Percentiles rank a stretch among this genome's conserved stretches.
phyloP scores from a whole-genome alignment of 1,284 basidiomycete genomes.

The Amylostereum areolatum region DNA sequence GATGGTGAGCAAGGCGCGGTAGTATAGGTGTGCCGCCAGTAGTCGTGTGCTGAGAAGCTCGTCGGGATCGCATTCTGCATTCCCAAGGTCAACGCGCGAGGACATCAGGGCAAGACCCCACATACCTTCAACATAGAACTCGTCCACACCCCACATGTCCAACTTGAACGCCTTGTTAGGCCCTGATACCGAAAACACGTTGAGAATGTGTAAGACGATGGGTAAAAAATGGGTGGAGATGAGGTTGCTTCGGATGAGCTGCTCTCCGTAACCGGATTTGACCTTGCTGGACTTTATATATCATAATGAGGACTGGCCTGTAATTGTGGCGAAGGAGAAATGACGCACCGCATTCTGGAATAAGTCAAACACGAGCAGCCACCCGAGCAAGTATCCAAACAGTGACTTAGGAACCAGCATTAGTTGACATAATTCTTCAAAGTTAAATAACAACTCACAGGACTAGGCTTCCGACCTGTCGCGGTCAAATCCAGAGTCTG shows the following conservation, averaged over 20 bases:
- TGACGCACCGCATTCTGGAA: slow-evolving; percentile 78
- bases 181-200: slow-evolving; percentile 54
- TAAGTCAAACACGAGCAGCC: slow-evolving; percentile 87
- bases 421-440: slow-evolving; percentile 25
- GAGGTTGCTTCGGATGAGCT: slow-evolving; percentile 69
- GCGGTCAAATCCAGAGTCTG: slow-evolving; percentile 34
- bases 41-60: slow-evolving; percentile 55
- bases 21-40: slow-evolving; percentile 86
- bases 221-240: slow-evolving; percentile 70
- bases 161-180: slow-evolving; percentile 66
- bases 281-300: slow-evolving; percentile 71
- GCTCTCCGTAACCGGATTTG: slow-evolving; percentile 77
- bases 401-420: slow-evolving; percentile 12
- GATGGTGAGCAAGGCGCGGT: slow-evolving; percentile 74
- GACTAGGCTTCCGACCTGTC: not conserved
- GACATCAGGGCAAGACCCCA: not conserved
- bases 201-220: slow-evolving; percentile 55
- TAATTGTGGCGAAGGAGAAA: not conserved
- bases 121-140: slow-evolving; percentile 80
- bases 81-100: slow-evolving; percentile 6
- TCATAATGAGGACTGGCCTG: slow-evolving; percentile 6
- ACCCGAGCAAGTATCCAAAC: slow-evolving; percentile 74
- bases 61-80: slow-evolving; percentile 59
- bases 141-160: slow-evolving; percentile 80
- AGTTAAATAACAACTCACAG: not conserved